These are phyloP conservation scores for Tolypocladium cylindrosporum DNA, from an alignment of 2,329 filamentous ascomycete genomes.

Conservation along the genomic window DNA sequence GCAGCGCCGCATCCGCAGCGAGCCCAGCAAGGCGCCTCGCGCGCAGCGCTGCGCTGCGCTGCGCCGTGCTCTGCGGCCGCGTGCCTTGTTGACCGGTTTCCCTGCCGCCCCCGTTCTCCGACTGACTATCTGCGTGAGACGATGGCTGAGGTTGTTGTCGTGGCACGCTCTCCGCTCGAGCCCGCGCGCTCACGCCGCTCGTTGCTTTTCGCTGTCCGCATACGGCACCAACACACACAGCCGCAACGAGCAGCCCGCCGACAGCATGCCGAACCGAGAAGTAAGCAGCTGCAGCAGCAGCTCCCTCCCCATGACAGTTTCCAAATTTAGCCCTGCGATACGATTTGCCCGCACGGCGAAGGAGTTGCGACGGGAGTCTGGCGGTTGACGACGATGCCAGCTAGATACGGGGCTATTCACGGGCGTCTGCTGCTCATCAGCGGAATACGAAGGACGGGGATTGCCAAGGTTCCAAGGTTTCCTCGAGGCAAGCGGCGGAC, in stretches of 20 bases:
- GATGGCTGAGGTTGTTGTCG: background rate
- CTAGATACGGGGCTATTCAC: too few relatives aligned
- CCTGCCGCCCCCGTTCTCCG: background rate
- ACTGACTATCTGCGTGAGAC: background rate
- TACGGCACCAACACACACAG: background rate
- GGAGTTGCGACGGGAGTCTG: background rate
- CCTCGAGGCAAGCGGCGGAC: background rate
- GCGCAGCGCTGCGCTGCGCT: background rate
- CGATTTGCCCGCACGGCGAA: background rate
- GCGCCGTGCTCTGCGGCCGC: background rate
- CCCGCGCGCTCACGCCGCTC: background rate
- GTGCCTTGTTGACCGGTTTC: background rate
- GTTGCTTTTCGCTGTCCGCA: background rate
- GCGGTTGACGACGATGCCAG: background rate
- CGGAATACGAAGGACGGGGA: background rate
- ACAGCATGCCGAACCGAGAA: background rate
- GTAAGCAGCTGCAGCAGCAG: background rate
- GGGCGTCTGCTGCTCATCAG: background rate
- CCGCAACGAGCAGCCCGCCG: background rate
- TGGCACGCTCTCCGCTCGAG: background rate
- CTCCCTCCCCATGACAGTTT: background rate
- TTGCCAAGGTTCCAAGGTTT: background rate
- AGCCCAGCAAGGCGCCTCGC: too few relatives aligned
- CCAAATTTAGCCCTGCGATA: background rate
- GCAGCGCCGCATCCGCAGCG: too few relatives aligned